A percentile compares a stretch with the other conserved stretches of the same genome.
These are phyloP conservation scores for Aspergillus sp. DNA, from an alignment of 2,329 filamentous ascomycete species.

Conservation along the genomic window DNA sequence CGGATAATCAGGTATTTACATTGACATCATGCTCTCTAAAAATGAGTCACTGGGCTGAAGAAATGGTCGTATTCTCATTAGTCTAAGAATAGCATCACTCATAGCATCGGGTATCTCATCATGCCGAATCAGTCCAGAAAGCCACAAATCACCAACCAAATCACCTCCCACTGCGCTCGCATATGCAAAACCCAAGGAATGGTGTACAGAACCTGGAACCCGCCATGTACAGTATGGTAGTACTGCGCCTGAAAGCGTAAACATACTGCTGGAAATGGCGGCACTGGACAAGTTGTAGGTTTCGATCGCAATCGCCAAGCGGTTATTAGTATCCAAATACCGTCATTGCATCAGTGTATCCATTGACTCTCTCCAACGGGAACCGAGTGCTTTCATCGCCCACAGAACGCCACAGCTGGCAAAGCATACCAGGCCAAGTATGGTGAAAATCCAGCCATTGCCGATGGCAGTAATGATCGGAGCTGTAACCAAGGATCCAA, in stretches of 20 bases:
- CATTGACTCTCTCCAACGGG: conserved; percentile 48
- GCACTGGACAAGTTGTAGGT: too few relatives aligned
- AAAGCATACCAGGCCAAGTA: conserved; percentile 47
- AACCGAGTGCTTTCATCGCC: conserved; percentile 51
- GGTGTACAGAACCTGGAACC: neutral
- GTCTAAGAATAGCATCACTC: conserved; percentile 6
- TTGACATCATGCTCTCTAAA: neutral
- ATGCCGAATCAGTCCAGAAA: neutral
- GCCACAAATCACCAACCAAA: neutral
- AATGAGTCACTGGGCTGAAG: neutral
- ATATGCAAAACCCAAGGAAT: neutral
- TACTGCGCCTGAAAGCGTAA: too few relatives aligned
- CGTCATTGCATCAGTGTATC: neutral
- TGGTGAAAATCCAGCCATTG: conserved; percentile 67
- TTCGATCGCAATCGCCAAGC: too few relatives aligned
- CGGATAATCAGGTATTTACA: neutral
- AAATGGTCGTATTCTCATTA: neutral
- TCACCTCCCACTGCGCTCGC: neutral
- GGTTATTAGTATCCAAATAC: neutral
- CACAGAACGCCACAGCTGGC: conserved; percentile 52
- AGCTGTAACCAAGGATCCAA: conserved; percentile 59
- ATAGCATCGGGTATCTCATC: conserved; percentile 5
- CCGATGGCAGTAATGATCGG: conserved; percentile 64
- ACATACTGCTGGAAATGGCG: too few relatives aligned
- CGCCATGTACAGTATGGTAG: too few relatives aligned